Evolutionary conservation across 306 rosid species (phyloP).

Genomic region (Prunus persica): DNA sequence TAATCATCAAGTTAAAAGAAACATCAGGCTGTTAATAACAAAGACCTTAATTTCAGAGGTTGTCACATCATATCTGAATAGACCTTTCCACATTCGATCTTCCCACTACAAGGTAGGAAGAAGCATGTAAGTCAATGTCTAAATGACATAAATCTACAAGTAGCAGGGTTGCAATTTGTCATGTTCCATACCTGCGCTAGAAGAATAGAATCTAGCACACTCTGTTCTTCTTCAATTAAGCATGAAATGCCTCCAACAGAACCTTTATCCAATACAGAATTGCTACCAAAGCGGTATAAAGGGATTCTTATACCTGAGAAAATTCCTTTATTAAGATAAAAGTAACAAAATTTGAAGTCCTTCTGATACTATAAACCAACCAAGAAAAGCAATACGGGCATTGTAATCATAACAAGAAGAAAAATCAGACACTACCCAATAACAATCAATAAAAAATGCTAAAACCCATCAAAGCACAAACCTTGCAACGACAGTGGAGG

Average conservation of each 20-base stretch:
- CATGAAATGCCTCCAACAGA: constrained; percentile 10
- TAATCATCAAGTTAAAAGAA: not conserved
- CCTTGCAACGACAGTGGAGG: constrained; percentile 2
- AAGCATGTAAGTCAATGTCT: not conserved
- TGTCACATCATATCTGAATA: constrained; percentile 40
- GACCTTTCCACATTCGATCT: constrained; percentile 33
- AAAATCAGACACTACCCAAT: not conserved
- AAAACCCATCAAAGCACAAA: not conserved
- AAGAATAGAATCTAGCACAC: constrained; percentile 32
- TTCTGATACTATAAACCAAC: not conserved
- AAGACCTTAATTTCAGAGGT: constrained; percentile 36
- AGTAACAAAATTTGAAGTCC: not conserved
- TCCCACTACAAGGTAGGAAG: constrained; percentile 33
- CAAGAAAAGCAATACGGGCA: not conserved
- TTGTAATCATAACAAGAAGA: not conserved
- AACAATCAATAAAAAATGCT: not conserved
- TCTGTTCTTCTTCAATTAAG: constrained; percentile 20
- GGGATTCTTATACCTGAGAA: constrained; percentile 27
- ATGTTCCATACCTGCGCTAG: constrained; percentile 27
- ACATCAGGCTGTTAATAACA: not conserved
- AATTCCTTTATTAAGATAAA: not conserved
- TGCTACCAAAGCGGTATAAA: constrained; percentile 28
- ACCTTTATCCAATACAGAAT: constrained; percentile 5
- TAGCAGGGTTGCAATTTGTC: not conserved
- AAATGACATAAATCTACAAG: not conserved